Percentiles rank a stretch among this genome's conserved stretches.
Evolutionary conservation across 1,139 yeast species (phyloP).

Genomic region (Scheffersomyces lignicola): DNA sequence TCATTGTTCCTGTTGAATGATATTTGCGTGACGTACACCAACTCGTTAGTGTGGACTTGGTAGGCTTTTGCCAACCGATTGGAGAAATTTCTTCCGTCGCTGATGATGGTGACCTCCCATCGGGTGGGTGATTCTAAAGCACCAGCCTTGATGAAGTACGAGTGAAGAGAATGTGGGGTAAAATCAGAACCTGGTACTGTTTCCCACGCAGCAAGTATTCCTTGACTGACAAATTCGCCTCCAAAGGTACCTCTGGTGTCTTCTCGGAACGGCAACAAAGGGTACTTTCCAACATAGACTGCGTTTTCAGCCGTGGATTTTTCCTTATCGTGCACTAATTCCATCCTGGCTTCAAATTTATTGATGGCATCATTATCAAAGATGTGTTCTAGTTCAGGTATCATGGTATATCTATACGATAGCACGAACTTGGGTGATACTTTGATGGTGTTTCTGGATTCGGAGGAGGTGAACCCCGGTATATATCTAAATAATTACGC

Average conservation of each 20-base stretch:
- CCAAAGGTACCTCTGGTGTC: conserved; percentile 43
- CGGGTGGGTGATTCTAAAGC: conserved; percentile 27
- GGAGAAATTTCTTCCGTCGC: conserved; percentile 37
- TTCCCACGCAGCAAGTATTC: conserved; percentile 39
- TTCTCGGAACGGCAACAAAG: conserved; percentile 32
- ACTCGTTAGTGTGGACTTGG: conserved; percentile 29
- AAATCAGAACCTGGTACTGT: conserved; percentile 27
- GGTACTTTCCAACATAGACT: conserved; percentile 31
- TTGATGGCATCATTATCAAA: conserved; percentile 1
- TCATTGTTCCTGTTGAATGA: conserved; percentile 36
- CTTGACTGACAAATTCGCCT: conserved; percentile 40
- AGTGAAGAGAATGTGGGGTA: conserved; percentile 41
- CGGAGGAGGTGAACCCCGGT: too few relatives aligned
- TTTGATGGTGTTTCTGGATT: too few relatives aligned
- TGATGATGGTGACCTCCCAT: conserved; percentile 34
- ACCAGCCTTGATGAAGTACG: conserved; percentile 44
- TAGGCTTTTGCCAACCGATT: conserved; percentile 37
- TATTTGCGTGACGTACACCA: conserved; percentile 34
- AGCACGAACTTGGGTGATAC: too few relatives aligned
- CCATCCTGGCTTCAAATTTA: conserved; percentile 2
- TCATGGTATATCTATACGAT: too few relatives aligned
- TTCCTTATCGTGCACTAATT: not conserved
- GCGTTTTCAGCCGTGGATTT: conserved; percentile 5
- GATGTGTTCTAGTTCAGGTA: not conserved
- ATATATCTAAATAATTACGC: too few relatives aligned